Conservation (phyloP, 2,329 filamentous ascomycete genomes). For the Fusarium sp. region DNA sequence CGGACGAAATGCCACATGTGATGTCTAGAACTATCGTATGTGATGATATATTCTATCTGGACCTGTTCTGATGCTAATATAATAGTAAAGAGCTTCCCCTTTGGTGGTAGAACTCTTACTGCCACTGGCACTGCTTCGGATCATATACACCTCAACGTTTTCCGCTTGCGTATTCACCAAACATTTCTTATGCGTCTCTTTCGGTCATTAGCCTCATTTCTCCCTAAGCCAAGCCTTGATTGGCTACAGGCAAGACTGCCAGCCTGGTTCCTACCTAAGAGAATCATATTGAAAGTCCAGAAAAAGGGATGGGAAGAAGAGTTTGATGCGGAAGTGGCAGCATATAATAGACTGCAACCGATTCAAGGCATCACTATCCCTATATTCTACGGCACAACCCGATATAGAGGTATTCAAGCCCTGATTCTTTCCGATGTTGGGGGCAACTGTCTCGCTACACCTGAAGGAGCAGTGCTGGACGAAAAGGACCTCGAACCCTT, state of each 20-base stretch:
- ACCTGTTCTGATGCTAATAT: too few species aligned
- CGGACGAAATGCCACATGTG: too few species aligned
- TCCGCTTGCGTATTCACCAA: not conserved
- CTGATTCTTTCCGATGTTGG: constrained; percentile 42
- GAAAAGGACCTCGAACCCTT: constrained; percentile 10
- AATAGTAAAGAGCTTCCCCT: too few species aligned
- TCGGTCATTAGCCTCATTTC: not conserved
- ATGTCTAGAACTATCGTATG: too few species aligned
- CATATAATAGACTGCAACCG: constrained; percentile 33
- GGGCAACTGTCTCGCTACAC: constrained; percentile 28
- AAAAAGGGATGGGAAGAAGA: constrained; percentile 43
- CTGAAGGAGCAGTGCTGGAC: constrained; percentile 32
- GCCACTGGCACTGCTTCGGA: not conserved
- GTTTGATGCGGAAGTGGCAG: constrained; percentile 38
- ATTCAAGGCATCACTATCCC: constrained; percentile 41
- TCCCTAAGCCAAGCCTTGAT: not conserved
- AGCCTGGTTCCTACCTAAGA: constrained; percentile 32
- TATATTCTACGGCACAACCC: constrained; percentile 29
- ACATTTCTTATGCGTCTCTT: not conserved
- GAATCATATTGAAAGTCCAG: constrained; percentile 38
- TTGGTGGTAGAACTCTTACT: not conserved
- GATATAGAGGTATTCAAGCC: constrained; percentile 32
- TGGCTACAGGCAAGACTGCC: not conserved
- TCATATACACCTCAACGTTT: not conserved
- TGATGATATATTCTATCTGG: too few species aligned